phyloP scores from a whole-genome alignment of 164 flowering plant genomes.

The Piper betle region DNA sequence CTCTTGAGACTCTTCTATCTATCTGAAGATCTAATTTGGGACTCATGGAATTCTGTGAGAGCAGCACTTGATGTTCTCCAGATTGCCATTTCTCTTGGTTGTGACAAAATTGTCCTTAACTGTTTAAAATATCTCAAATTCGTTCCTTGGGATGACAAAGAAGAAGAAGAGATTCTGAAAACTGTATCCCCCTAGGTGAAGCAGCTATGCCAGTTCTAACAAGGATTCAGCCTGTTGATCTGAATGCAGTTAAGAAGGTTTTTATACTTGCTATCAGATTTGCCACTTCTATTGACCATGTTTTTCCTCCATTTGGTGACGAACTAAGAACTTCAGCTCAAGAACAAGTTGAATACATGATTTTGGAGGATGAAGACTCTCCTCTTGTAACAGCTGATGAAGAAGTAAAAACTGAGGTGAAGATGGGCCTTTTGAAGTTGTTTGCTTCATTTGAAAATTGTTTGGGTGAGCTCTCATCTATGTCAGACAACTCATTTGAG shows the following conservation, averaged over 20 bases:
- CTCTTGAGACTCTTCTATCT: slow-evolving; percentile 38
- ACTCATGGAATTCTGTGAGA: slow-evolving; percentile 35
- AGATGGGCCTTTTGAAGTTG: slow-evolving; percentile 31
- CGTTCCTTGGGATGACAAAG: slow-evolving; percentile 51
- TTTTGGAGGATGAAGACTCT: slow-evolving; percentile 59
- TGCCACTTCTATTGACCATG: slow-evolving; percentile 42
- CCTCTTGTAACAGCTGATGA: slow-evolving; percentile 45
- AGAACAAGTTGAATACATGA: slow-evolving; percentile 90
- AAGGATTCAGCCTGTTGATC: slow-evolving; percentile 40
- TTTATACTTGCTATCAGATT: slow-evolving; percentile 61
- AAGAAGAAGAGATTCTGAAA: slow-evolving; percentile 42
- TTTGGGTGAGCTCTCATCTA: slow-evolving; percentile 28
- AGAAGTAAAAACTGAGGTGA: slow-evolving; percentile 55
- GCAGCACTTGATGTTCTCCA: slow-evolving; percentile 40
- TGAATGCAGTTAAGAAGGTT: slow-evolving; percentile 42
- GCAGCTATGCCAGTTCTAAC: slow-evolving; percentile 50
- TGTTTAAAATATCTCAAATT: slow-evolving; percentile 49
- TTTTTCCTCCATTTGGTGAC: slow-evolving; percentile 44
- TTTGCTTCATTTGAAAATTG: slow-evolving; percentile 31
- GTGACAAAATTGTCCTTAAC: slow-evolving; percentile 36
- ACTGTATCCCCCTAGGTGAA: slow-evolving; percentile 29
- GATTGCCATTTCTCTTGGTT: slow-evolving; percentile 21
- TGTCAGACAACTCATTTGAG: slow-evolving; percentile 13
- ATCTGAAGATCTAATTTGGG: slow-evolving; percentile 20
- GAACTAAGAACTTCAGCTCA: slow-evolving; percentile 73